These are phyloP conservation scores for Fusarium sp. DNA, from an alignment of 2,329 filamentous ascomycete species.

Conservation along the genomic window DNA sequence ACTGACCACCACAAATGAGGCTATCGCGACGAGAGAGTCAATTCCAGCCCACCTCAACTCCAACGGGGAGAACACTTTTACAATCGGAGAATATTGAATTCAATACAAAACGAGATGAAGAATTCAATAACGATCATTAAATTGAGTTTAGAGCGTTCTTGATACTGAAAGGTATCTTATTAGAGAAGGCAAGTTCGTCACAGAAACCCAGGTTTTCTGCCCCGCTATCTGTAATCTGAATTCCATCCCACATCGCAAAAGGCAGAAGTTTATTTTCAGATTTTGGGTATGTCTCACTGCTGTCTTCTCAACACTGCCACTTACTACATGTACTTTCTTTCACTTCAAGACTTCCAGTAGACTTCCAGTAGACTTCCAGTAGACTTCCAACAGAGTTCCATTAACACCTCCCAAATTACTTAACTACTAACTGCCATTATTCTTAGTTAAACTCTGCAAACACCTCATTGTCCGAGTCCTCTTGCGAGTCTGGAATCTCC, in stretches of 20 bases:
- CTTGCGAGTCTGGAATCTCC: no score
- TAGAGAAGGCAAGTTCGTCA: neutral
- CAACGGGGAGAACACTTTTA: fast-evolving
- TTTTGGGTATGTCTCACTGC: neutral
- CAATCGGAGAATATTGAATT: neutral
- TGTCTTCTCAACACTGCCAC: neutral
- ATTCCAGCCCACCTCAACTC: neutral
- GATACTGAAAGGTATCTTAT: fast-evolving
- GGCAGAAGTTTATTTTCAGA: no score
- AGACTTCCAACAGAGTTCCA: neutral
- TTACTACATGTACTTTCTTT: neutral
- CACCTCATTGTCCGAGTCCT: no score
- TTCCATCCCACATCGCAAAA: no score
- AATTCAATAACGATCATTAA: fast-evolving
- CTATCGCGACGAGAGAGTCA: neutral
- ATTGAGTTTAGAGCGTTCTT: fast-evolving
- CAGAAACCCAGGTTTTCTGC: neutral
- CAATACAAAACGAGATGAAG: fast-evolving
- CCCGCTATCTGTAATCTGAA: neutral
- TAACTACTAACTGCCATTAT: no score
- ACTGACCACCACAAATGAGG: neutral
- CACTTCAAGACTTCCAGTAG: neutral
- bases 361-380: neutral
- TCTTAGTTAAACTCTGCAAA: no score
- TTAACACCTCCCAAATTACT: neutral